phyloP scores from a whole-genome alignment of 2,329 filamentous ascomycete genomes.

The Penicillium sp. region DNA sequence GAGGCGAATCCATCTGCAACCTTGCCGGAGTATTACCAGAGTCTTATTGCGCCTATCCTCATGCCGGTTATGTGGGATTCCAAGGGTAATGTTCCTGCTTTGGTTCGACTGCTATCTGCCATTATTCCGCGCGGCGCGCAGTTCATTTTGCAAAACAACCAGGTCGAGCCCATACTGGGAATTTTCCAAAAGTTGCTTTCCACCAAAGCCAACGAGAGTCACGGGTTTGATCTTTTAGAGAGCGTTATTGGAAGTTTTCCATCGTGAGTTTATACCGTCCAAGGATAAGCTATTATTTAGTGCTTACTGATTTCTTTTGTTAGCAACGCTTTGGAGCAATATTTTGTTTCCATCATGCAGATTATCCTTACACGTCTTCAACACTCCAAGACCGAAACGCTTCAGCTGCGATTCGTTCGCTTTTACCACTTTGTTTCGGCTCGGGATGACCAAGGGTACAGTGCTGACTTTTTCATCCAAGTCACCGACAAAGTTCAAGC shows the following conservation, averaged over 20 bases:
- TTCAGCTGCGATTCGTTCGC: conserved; percentile 81
- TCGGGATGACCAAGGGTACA: conserved; percentile 73
- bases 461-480: conserved; percentile 85
- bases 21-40: conserved; percentile 75
- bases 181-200: conserved; percentile 90
- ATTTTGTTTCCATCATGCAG: conserved; percentile 74
- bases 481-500: conserved; percentile 78
- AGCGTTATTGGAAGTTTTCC: conserved; percentile 70
- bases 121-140: conserved; percentile 74
- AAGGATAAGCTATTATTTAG: background rate
- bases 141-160: conserved; percentile 71
- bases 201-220: conserved; percentile 76
- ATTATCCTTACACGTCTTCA: conserved; percentile 71
- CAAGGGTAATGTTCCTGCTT: conserved; percentile 86
- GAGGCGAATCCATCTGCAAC: conserved; percentile 78
- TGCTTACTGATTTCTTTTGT: conserved; percentile 7
- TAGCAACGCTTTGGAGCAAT: conserved; percentile 65
- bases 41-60: conserved; percentile 72
- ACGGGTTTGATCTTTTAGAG: conserved; percentile 88
- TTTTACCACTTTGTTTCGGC: conserved; percentile 93
- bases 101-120: conserved; percentile 77
- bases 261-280: conserved; percentile 50
- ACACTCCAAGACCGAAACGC: conserved; percentile 74
- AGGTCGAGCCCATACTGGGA: conserved; percentile 82
- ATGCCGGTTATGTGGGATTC: conserved; percentile 84